Percentiles rank a stretch among this genome's conserved stretches.
These are phyloP conservation scores for Porphyrellus cyaneotinctus DNA, from an alignment of 768 basidiomycete genomes.

Conservation along the genomic window DNA sequence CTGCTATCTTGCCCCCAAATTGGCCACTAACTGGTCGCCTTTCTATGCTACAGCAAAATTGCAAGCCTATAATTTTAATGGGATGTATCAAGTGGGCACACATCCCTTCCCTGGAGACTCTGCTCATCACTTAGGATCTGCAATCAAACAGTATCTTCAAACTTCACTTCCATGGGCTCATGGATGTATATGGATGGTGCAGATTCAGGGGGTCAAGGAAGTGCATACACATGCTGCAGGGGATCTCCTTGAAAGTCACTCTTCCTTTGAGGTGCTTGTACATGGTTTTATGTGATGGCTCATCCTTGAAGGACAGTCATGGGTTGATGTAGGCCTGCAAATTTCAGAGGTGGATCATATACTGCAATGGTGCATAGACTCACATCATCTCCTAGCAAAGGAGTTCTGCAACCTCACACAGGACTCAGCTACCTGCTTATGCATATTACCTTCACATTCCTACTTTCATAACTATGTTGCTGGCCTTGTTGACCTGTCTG, in stretches of 20 bases:
- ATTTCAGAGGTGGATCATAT: neutral
- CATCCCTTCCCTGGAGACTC: neutral
- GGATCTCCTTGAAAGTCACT: neutral
- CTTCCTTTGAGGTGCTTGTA: neutral
- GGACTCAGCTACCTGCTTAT: neutral
- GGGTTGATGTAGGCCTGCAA: conserved; percentile 4
- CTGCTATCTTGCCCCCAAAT: neutral
- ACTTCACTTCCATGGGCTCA: neutral
- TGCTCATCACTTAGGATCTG: neutral
- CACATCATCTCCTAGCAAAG: neutral
- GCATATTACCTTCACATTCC: neutral
- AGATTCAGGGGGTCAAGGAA: conserved; percentile 2
- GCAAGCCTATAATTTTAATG: neutral
- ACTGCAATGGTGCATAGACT: conserved; percentile 1
- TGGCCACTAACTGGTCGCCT: conserved; percentile 1
- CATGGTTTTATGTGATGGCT: neutral
- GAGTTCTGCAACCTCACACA: neutral
- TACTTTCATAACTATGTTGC: neutral
- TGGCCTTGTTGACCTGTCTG: neutral
- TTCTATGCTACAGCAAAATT: neutral
- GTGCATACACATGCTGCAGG: neutral
- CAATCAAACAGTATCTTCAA: neutral
- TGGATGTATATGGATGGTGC: conserved; percentile 2
- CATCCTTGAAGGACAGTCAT: neutral
- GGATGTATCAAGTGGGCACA: neutral